Evolutionary conservation across 345 rosid genomes (phyloP).

Genomic region (Brassica napus): Da-Ae NC_063447.1:51736001-51736500

Average conservation of each 20-base stretch:
- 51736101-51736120: background rate
- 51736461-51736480: no score
- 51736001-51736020: conserved; percentile 10
- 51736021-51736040: background rate
- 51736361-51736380: background rate
- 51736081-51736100: background rate
- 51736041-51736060: background rate
- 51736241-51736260: background rate
- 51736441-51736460: no score
- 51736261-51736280: background rate
- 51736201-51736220: background rate
- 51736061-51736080: background rate
- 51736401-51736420: no score
- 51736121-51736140: background rate
- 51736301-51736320: background rate
- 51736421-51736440: no score
- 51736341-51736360: background rate
- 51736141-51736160: background rate
- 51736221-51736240: background rate
- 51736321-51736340: background rate
- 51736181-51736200: background rate
- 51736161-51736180: background rate
- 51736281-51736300: background rate
- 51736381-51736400: background rate
- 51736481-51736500: no score